phyloP scores from a whole-genome alignment of 2,329 filamentous ascomycete genomes.

The Venturia aucupariae region DNA sequence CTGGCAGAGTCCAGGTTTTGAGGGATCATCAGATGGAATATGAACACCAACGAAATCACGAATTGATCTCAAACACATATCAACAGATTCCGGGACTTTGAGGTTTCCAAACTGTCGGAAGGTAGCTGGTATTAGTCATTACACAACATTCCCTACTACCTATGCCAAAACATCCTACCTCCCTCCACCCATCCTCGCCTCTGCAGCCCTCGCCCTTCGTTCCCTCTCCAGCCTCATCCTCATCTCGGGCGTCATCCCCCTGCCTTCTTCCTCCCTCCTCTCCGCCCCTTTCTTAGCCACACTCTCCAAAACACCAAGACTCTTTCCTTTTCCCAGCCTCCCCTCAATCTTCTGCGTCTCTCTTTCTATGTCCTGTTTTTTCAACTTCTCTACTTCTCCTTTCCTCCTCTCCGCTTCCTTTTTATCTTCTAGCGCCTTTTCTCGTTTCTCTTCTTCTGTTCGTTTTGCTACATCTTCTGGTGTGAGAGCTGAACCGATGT shows the following conservation, averaged over 20 bases:
- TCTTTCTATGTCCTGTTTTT: slow-evolving; percentile 43
- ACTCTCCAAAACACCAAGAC: slow-evolving; percentile 43
- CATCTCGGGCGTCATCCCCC: slow-evolving; percentile 83
- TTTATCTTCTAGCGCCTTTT: slow-evolving; percentile 58
- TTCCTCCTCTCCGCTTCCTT: slow-evolving; percentile 52
- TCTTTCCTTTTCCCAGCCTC: slow-evolving; percentile 36
- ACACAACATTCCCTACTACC: too few relatives aligned
- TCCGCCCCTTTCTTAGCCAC: slow-evolving; percentile 64
- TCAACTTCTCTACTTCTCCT: slow-evolving; percentile 64
- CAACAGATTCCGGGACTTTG: too few relatives aligned
- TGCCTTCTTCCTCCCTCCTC: slow-evolving; percentile 69
- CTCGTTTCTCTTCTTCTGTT: slow-evolving; percentile 59
- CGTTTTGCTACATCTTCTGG: slow-evolving; percentile 63
- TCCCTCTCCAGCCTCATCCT: slow-evolving; percentile 76
- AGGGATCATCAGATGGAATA: too few relatives aligned
- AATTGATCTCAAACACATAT: too few relatives aligned
- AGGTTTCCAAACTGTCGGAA: too few relatives aligned
- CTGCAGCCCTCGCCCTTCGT: slow-evolving; percentile 79
- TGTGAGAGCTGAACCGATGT: slow-evolving; percentile 62
- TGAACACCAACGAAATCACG: too few relatives aligned
- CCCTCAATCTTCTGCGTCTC: slow-evolving; percentile 44
- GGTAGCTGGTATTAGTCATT: too few relatives aligned
- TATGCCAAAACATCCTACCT: neutral
- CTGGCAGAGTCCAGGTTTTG: too few relatives aligned
- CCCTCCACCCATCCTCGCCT: slow-evolving; percentile 59